Base-by-base conservation (phyloP, 169 alveolate species). In the Prorocentrum cordatum region DNA sequence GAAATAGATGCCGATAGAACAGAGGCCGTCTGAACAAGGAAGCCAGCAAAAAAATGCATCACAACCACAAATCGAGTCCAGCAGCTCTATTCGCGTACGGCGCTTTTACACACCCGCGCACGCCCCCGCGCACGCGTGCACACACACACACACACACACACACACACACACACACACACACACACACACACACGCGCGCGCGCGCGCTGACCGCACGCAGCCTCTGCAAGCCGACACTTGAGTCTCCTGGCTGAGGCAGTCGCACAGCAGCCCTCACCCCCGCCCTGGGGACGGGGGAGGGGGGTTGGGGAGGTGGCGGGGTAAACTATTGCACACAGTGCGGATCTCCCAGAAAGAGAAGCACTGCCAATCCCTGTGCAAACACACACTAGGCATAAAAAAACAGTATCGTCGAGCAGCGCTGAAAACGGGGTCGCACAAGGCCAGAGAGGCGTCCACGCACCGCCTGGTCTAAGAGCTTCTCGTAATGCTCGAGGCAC, bases 401-500 rank as follows among this genome's bases (percentile, higher is more conserved):
- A n/a, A n/a, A n/a, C n/a, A n/a, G n/a, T n/a, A n/a, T n/a, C n/a
- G n/a, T n/a, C n/a, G 29, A 54, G 66, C n/a, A 54, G 27, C 14
- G 16, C 1, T 54, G 66, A 4, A 2, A 54, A 20, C 32, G 31
- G 9, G n/a, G 32, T 54, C 31, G 16, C 66, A n/a, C 7, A 9
- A 24, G 6, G 66, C 62, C 10, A 6, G 27, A 22, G 10, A 50
- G 27, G 20, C 62, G 62, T 16, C 62, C 4, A 54, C 31, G 95
- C 70, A 97, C 93, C 50, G 99, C 99, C 92, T 95, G 97, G 94
- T 99, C 99, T 31, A 99, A 94, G 42, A 99, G 94, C 91, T 96
- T 93, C 86, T 98, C 99, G 91, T 98, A 99, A 93, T 98, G 99
- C 89, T 97, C 99, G 71, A 98, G 95, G 92, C 99, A 99, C 93